Conservation (phyloP, 148 eudicot species). For the Nepenthes gracilis region DNA sequence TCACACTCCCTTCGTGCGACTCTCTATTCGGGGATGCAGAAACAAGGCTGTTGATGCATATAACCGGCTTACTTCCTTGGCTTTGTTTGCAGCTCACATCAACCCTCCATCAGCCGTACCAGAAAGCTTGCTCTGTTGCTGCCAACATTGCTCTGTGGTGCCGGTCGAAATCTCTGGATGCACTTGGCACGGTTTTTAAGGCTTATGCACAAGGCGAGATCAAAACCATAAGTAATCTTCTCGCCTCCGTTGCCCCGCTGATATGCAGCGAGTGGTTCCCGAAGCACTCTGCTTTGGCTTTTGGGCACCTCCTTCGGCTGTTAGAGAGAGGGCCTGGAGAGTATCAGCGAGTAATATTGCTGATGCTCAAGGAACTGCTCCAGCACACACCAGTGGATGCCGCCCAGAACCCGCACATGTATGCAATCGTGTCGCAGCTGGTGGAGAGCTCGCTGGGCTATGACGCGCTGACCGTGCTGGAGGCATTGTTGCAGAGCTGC, state of each 20-base stretch:
- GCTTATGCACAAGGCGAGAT: constrained; percentile 83
- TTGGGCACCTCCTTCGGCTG: constrained; percentile 77
- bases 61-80: constrained; percentile 94
- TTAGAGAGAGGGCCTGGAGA: constrained; percentile 88
- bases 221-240: constrained; percentile 69
- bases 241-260: constrained; percentile 84
- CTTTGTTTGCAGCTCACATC: constrained; percentile 85
- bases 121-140: constrained; percentile 86
- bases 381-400: constrained; percentile 98
- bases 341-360: constrained; percentile 86
- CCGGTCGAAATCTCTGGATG: constrained; percentile 71
- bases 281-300: constrained; percentile 87
- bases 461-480: constrained; percentile 92
- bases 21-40: constrained; percentile 90
- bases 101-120: constrained; percentile 61
- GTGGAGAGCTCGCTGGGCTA: constrained; percentile 98
- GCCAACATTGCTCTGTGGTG: constrained; percentile 84
- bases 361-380: constrained; percentile 81
- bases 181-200: constrained; percentile 69
- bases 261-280: constrained; percentile 94
- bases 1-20: constrained; percentile 84
- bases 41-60: constrained; percentile 89
- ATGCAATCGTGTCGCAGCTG: constrained; percentile 89
- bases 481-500: constrained; percentile 97
- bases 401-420: constrained; percentile 98